These are phyloP conservation scores for Thuidium tamariscinum DNA, from an alignment of 225 moss, liverwort and hornwort species.

Conservation along the genomic window DNA sequence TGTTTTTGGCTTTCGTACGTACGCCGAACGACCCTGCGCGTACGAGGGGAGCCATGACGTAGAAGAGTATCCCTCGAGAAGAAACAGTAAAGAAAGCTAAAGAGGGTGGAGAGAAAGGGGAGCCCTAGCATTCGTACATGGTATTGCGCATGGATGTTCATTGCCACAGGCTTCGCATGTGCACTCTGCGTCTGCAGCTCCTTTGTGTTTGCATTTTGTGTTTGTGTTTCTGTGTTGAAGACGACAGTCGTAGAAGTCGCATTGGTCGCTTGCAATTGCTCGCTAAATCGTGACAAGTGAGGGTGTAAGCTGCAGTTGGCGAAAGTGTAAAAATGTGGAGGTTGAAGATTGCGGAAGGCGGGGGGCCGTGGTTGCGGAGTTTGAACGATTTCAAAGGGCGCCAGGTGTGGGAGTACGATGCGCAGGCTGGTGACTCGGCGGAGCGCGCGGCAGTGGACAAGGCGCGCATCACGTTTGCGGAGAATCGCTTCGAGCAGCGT, in stretches of 20 bases:
- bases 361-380: constrained; percentile 54
- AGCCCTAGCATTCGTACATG: no score
- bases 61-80: background rate
- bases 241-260: background rate
- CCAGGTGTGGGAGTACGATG: constrained; percentile 81
- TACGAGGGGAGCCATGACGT: background rate
- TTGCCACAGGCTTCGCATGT: background rate
- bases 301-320: background rate
- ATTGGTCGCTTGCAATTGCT: background rate
- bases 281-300: background rate
- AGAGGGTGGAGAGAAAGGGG: background rate
- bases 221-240: background rate
- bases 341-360: constrained; percentile 57
- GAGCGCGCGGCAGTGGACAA: constrained; percentile 61
- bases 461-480: constrained; percentile 36
- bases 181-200: no score
- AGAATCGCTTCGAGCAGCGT: constrained; percentile 54
- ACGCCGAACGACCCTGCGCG: background rate
- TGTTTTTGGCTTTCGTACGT: background rate
- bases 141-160: background rate
- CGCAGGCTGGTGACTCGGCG: constrained; percentile 32
- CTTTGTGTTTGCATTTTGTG: background rate
- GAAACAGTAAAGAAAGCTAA: background rate
- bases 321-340: constrained; percentile 54
- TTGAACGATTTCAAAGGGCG: constrained; percentile 47